phyloP scores from a whole-genome alignment of 73 alveolate species.

The Paramecium tetraurelia region DNA sequence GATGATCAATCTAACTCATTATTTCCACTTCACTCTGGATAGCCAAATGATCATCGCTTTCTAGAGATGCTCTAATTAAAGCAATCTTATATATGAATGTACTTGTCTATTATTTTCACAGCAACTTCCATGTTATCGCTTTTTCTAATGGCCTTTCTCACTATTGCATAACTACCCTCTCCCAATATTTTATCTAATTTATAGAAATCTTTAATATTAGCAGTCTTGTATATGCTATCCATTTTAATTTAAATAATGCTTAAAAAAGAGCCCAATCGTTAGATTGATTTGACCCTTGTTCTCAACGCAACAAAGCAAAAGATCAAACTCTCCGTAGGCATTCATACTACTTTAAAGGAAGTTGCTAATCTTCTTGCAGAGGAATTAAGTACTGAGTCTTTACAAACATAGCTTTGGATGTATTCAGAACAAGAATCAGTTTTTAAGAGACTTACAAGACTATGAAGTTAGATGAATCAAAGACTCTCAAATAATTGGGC shows the following conservation, averaged over 20 bases:
- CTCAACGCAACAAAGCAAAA: not conserved
- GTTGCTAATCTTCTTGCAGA: not conserved
- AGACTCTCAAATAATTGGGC: not conserved
- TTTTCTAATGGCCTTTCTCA: slow-evolving; percentile 71
- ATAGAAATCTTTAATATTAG: slow-evolving; percentile 53
- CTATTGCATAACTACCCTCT: slow-evolving; percentile 84
- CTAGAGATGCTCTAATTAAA: slow-evolving; percentile 58
- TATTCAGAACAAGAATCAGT: slow-evolving; percentile 30
- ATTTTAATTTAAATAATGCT: slow-evolving; percentile 17
- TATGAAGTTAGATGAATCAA: not conserved
- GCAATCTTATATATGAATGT: not conserved
- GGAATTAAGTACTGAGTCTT: not conserved
- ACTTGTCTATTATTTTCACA: slow-evolving; percentile 84
- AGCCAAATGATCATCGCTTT: slow-evolving; percentile 73
- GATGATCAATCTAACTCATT: slow-evolving; percentile 83
- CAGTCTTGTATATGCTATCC: slow-evolving; percentile 29
- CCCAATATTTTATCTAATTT: slow-evolving; percentile 55
- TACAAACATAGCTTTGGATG: not conserved
- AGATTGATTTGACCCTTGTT: not conserved
- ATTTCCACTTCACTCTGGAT: slow-evolving; percentile 82
- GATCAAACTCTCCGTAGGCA: not conserved
- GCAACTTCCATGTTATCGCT: slow-evolving; percentile 81
- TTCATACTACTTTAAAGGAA: slow-evolving; percentile 39
- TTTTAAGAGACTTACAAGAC: not conserved
- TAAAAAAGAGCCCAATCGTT: slow-evolving; percentile 47